Evolutionary conservation across 208 protist species (phyloP).

Genomic region (Angomonas ambiguus): DNA sequence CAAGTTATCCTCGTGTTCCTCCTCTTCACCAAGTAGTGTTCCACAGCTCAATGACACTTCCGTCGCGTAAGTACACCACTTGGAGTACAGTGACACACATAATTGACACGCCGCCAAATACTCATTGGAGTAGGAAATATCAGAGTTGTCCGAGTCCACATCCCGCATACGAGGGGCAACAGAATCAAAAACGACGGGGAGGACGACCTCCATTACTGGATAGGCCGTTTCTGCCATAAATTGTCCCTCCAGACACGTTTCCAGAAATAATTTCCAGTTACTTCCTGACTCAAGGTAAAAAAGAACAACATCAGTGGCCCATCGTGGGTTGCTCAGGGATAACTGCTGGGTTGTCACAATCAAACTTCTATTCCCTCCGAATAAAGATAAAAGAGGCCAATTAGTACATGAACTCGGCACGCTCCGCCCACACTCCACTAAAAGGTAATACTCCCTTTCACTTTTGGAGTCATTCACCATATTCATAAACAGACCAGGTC

Average conservation of each 20-base stretch:
- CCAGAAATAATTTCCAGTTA: slow-evolving; percentile 41
- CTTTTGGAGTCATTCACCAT: slow-evolving; percentile 20
- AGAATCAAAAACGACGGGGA: slow-evolving; percentile 20
- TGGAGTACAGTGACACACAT: slow-evolving; percentile 38
- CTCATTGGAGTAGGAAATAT: slow-evolving; percentile 9
- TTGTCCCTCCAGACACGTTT: slow-evolving; percentile 21
- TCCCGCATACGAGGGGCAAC: neutral
- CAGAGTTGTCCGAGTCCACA: neutral
- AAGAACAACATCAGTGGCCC: slow-evolving; percentile 37
- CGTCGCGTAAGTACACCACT: slow-evolving; percentile 46
- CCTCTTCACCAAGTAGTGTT: slow-evolving; percentile 24
- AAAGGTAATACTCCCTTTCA: slow-evolving; percentile 25
- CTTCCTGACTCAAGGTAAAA: slow-evolving; percentile 29
- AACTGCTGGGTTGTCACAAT: slow-evolving; percentile 33
- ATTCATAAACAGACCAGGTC: slow-evolving; percentile 35
- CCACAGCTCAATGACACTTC: slow-evolving; percentile 15
- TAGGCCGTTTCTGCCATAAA: slow-evolving; percentile 24
- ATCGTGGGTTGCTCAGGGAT: slow-evolving; percentile 24
- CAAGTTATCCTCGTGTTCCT: slow-evolving; percentile 22
- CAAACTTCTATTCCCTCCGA: slow-evolving; percentile 9
- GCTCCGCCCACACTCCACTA: slow-evolving; percentile 38
- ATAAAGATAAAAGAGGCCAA: neutral
- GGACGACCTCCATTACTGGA: slow-evolving; percentile 31
- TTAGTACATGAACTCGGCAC: neutral
- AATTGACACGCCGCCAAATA: slow-evolving; percentile 25